These are phyloP conservation scores for Paracoccidioides brasiliensis DNA, from an alignment of 2,329 filamentous ascomycete genomes.

Conservation along the genomic window DNA sequence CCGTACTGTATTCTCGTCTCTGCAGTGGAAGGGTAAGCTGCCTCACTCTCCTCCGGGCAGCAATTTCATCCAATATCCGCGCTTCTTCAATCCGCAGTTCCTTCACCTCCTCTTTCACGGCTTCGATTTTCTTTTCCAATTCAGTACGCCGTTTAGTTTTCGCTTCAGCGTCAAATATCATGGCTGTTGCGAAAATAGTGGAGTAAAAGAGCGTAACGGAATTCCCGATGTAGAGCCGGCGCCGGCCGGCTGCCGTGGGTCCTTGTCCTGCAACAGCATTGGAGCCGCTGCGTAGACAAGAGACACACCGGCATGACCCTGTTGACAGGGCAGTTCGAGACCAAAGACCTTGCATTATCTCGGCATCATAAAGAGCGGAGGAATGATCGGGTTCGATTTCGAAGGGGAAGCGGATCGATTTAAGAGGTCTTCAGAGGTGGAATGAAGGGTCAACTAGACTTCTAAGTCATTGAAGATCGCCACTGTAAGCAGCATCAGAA, in stretches of 20 bases:
- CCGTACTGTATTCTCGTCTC: conserved; percentile 16
- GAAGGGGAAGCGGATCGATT: neutral
- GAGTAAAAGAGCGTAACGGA: conserved; percentile 33
- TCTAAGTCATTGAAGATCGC: neutral
- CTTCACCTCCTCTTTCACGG: conserved; percentile 30
- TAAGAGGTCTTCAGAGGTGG: neutral
- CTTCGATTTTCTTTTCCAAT: conserved; percentile 31
- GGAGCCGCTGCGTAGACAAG: conserved; percentile 26
- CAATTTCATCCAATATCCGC: conserved; percentile 22
- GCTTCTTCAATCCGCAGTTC: conserved; percentile 28
- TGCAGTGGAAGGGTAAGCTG: conserved; percentile 14
- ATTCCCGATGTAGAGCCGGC: conserved; percentile 29
- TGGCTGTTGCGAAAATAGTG: conserved; percentile 30
- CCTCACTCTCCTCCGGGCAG: conserved; percentile 14
- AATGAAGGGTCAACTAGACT: neutral
- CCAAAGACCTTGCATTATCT: conserved; percentile 34
- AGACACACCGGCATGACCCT: conserved; percentile 28
- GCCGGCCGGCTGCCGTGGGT: conserved; percentile 24
- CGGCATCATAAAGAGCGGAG: neutral
- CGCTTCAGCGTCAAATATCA: conserved; percentile 27
- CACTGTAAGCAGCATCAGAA: neutral
- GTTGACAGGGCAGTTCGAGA: conserved; percentile 28
- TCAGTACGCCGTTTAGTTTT: conserved; percentile 29
- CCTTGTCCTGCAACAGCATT: conserved; percentile 25
- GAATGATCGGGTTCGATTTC: neutral